Percentiles rank a stretch among this genome's conserved stretches.
Evolutionary conservation across 148 eudicot species (phyloP).

Genomic region (Persicaria maculosa): DNA sequence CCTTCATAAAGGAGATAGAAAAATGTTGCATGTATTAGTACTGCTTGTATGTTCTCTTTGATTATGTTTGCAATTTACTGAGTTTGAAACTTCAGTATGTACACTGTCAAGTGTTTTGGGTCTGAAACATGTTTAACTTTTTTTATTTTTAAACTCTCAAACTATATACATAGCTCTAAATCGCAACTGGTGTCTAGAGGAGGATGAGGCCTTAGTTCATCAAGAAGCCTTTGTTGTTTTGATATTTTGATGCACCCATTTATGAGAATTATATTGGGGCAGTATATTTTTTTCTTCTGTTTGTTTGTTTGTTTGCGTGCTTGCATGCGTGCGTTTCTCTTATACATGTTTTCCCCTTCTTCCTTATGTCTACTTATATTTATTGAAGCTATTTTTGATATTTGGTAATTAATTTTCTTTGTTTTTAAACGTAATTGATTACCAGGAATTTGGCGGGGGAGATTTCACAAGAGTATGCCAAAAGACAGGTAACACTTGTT

Average conservation of each 20-base stretch:
- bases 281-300: background rate
- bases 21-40: background rate
- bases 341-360: background rate
- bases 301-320: too few species aligned
- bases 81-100: background rate
- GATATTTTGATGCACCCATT: background rate
- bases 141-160: background rate
- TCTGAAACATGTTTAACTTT: too few species aligned
- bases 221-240: background rate
- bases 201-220: background rate
- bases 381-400: background rate
- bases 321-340: too few species aligned
- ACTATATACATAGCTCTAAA: background rate
- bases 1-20: background rate
- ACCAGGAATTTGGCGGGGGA: conserved; percentile 94
- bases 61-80: too few species aligned
- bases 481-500: conserved; percentile 82
- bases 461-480: conserved; percentile 64
- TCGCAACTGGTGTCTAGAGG: background rate
- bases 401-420: background rate
- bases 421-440: background rate
- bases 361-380: background rate
- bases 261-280: background rate
- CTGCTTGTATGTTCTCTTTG: too few species aligned
- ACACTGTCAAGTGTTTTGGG: background rate